Conservation (phyloP, 1,284 basidiomycete species). For the Lentinus polychrous region DNA sequence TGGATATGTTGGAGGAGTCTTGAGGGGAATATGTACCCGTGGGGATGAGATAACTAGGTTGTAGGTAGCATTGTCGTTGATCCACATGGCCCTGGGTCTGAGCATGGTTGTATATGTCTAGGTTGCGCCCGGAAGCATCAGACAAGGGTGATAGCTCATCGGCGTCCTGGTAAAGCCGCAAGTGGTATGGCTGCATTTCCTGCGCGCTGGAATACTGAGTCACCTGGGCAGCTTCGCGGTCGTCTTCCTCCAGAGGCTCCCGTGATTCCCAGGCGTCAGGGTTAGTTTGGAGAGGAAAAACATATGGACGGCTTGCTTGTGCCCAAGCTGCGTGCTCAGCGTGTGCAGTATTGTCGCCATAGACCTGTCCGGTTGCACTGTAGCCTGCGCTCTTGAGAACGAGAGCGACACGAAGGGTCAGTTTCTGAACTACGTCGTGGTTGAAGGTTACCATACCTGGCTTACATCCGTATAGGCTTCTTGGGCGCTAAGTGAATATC, state of each 20-base stretch:
- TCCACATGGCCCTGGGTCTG: neutral
- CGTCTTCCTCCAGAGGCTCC: neutral
- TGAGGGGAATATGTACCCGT: neutral
- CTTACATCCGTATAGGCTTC: neutral
- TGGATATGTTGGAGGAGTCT: neutral
- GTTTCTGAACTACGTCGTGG: neutral
- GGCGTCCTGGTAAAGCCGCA: neutral
- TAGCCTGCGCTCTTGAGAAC: too few species aligned
- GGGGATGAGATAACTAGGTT: neutral
- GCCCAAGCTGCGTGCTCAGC: neutral
- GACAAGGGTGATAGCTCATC: constrained; percentile 5
- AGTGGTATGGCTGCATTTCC: neutral
- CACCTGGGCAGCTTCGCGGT: neutral
- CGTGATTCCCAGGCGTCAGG: too few species aligned
- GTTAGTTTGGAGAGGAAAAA: neutral
- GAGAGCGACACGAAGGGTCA: neutral
- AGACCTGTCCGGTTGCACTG: neutral
- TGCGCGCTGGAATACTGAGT: neutral
- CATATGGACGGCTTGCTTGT: neutral
- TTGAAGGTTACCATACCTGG: too few species aligned
- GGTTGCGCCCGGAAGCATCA: neutral
- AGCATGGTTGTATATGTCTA: neutral
- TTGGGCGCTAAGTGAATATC: neutral
- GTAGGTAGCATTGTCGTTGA: neutral
- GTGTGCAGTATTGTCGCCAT: neutral